Base-by-base conservation (phyloP, 2,329 filamentous ascomycete species). In the Colletotrichum sojae region DNA sequence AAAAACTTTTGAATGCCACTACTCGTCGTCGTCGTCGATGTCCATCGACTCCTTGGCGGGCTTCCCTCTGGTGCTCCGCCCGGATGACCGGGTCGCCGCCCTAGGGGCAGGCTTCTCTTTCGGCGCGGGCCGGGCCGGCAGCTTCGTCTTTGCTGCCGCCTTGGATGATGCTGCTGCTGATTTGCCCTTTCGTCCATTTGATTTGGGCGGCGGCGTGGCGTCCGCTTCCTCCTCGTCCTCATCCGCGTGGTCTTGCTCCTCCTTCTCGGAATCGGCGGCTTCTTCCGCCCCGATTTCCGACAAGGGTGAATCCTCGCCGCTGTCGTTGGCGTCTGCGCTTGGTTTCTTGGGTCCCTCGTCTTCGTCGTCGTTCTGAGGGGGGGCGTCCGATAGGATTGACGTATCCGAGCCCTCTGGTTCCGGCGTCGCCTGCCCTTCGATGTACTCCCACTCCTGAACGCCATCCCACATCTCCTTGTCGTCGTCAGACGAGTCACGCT, bases 401-500 rank as follows among this genome's bases (percentile, higher is more conserved):
- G 68, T 48, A 43, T 63, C 73, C 2, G 64, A 71, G 22, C 71
- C 74, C 2, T 48, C 76, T 73, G 76, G 74, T 2, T 46, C 76
- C 73, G 18, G 73, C 71, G 31, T 72, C 66, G 40, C 74, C 55
- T 16, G 75, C 3, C 80, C 73, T n/a, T 81, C 78, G 15, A 77
- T 79, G 55, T 90, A 90, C 25, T 86, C 81, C 88, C 88, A 90
- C 74, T 87, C 80, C 1, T 87, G 86, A 5, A 90, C 88, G 2
- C 88, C 88, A 54, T 88, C 83, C 25, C 89, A 79, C 88, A 90
- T 90, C 75, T 90, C 88, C 71, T 88, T 84, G 69, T 90, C 87
- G 67, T 90, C 88, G 56, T 87, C 87, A 12, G 84, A 83, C 12
- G 86, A 86, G 63, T 88, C 86, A 39, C 87, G 84, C 75, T 90